A percentile compares a stretch with the other conserved stretches of the same genome.
Conservation (phyloP, 2,329 filamentous ascomycete genomes). For the Phyllosticta citriasiana region DNA sequence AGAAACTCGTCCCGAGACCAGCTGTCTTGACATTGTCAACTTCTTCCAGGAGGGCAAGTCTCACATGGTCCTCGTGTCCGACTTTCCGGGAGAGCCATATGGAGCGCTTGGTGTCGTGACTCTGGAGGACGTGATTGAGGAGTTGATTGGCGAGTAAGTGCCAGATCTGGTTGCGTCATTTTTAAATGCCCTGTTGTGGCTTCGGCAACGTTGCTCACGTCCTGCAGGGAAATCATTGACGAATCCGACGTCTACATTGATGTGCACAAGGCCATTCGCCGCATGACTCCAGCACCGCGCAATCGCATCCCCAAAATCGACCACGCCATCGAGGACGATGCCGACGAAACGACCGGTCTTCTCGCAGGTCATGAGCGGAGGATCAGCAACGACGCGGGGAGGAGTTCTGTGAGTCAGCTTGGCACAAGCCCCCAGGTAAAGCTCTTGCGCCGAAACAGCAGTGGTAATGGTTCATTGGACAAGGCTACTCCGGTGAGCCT, state of each 20-base stretch:
- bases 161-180: neutral
- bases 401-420: slow-evolving; percentile 22
- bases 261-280: slow-evolving; percentile 93
- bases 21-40: slow-evolving; percentile 96
- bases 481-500: slow-evolving; percentile 29
- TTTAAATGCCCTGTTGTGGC: neutral
- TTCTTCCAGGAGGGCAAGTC: slow-evolving; percentile 99
- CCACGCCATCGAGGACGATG: slow-evolving; percentile 16
- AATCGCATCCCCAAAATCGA: slow-evolving; percentile 53
- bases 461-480: slow-evolving; percentile 22
- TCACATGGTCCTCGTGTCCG: slow-evolving; percentile 94
- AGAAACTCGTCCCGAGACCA: slow-evolving; percentile 89
- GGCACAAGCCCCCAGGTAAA: slow-evolving; percentile 25
- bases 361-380: slow-evolving; percentile 7
- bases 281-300: slow-evolving; percentile 74
- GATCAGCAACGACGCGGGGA: slow-evolving; percentile 3
- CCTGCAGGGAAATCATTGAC: slow-evolving; percentile 81
- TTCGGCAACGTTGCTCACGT: neutral
- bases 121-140: slow-evolving; percentile 95
- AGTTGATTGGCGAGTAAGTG: slow-evolving; percentile 90
- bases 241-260: slow-evolving; percentile 98
- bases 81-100: slow-evolving; percentile 78
- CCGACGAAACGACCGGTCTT: slow-evolving; percentile 13
- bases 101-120: slow-evolving; percentile 91
- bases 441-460: slow-evolving; percentile 37